Evolutionary conservation across 345 rosid genomes (phyloP).

Genomic region (Moringa oleifera): DNA sequence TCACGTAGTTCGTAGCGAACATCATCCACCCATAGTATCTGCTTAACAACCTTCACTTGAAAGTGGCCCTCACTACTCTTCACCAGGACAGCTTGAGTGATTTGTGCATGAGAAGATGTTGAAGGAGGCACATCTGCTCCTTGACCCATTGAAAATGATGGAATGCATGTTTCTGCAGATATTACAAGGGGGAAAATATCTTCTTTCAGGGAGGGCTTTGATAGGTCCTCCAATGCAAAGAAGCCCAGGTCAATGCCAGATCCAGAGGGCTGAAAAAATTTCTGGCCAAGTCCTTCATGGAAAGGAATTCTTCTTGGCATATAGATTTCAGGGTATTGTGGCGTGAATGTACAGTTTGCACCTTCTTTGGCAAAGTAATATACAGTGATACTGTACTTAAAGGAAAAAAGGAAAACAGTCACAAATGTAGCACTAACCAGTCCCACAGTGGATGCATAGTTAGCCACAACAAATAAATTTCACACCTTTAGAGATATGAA

Average conservation of each 20-base stretch:
- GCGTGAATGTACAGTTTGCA: constrained; percentile 27
- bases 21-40: constrained; percentile 32
- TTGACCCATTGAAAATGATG: constrained; percentile 13
- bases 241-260: constrained; percentile 42
- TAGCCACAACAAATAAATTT: not conserved
- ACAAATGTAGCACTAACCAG: not conserved
- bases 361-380: constrained; percentile 46
- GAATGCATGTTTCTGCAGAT: constrained; percentile 28
- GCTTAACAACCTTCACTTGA: constrained; percentile 35
- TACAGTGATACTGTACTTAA: constrained; percentile 30
- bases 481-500: not conserved
- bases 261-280: constrained; percentile 37
- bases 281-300: constrained; percentile 38
- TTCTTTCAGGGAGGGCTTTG: constrained; percentile 24
- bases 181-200: constrained; percentile 36
- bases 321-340: constrained; percentile 24
- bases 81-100: constrained; percentile 37
- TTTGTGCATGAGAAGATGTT: constrained; percentile 29
- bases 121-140: constrained; percentile 12
- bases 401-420: not conserved
- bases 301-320: constrained; percentile 27
- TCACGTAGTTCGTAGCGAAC: constrained; percentile 39
- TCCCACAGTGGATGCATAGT: not conserved
- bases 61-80: constrained; percentile 24
- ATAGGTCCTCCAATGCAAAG: constrained; percentile 27